Evolutionary conservation across 2,329 filamentous ascomycete genomes (phyloP).

Genomic region (Aspergillus floridensis): DNA sequence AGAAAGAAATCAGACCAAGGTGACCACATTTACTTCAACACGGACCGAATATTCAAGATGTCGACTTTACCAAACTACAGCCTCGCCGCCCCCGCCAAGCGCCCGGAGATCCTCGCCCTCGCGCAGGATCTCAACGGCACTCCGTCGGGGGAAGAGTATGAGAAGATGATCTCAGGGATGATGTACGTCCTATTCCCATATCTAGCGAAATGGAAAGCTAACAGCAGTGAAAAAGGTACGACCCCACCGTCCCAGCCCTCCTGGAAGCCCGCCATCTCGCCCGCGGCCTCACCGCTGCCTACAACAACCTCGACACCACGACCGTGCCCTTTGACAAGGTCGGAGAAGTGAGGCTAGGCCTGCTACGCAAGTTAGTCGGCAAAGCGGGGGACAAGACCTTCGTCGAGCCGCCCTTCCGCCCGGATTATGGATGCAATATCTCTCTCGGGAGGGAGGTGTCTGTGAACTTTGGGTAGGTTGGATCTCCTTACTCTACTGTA

Average conservation of each 20-base stretch:
- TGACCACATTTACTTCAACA: too few relatives aligned
- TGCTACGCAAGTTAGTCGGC: constrained; percentile 15
- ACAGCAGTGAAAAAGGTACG: constrained; percentile 6
- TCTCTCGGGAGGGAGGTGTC: constrained; percentile 18
- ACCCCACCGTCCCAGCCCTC: constrained; percentile 9
- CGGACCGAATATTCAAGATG: neutral
- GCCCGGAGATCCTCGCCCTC: neutral
- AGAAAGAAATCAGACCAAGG: too few relatives aligned
- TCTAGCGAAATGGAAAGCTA: neutral
- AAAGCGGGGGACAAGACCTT: constrained; percentile 10
- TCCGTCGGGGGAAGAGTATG: constrained; percentile 12
- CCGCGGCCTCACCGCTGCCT: constrained; percentile 7
- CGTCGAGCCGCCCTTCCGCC: constrained; percentile 20
- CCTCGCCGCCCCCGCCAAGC: neutral
- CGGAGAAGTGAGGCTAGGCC: neutral
- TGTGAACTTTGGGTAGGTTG: constrained; percentile 17
- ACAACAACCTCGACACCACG: constrained; percentile 11
- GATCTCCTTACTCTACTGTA: neutral
- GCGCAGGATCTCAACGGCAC: neutral
- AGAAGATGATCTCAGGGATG: constrained; percentile 15
- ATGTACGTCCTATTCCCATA: neutral
- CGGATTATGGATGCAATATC: constrained; percentile 26
- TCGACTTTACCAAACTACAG: neutral
- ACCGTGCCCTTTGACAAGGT: neutral
- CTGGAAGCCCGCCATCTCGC: constrained; percentile 11